These are phyloP conservation scores for Nemophila menziesii DNA, from an alignment of 257 asterid genomes.

Conservation along the genomic window DNA sequence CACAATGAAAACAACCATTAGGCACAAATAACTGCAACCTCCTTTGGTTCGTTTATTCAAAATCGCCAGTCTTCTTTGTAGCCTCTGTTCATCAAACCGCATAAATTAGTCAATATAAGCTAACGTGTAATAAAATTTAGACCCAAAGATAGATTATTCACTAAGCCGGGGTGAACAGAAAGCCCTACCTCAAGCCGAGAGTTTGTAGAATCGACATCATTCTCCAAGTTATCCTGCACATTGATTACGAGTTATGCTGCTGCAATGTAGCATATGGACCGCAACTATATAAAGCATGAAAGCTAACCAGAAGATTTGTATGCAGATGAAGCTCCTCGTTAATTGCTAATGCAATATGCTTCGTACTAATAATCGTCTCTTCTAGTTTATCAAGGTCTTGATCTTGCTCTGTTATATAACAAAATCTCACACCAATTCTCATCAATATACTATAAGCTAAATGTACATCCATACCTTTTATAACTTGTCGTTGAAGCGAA, in stretches of 20 bases:
- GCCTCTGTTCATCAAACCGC: constrained; percentile 3
- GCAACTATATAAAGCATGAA: neutral
- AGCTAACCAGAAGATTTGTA: constrained; percentile 10
- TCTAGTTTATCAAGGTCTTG: constrained; percentile 16
- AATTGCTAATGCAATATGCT: constrained; percentile 16
- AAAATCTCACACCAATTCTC: constrained; percentile 6
- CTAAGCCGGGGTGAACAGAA: neutral
- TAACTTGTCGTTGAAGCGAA: constrained; percentile 19
- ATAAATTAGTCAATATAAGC: neutral
- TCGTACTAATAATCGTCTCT: constrained; percentile 14
- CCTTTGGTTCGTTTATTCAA: constrained; percentile 16
- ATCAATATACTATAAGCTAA: neutral
- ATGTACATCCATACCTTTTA: constrained; percentile 13
- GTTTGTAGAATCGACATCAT: constrained; percentile 14
- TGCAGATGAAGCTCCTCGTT: constrained; percentile 19
- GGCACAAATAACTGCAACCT: constrained; percentile 14
- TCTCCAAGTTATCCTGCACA: constrained; percentile 14
- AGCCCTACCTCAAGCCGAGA: constrained; percentile 12
- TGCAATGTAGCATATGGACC: neutral
- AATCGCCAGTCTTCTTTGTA: constrained; percentile 12
- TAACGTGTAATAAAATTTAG: neutral
- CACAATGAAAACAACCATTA: constrained; percentile 12
- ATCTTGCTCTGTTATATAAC: constrained; percentile 11
- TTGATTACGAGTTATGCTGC: neutral
- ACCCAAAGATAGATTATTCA: too few species aligned